Percentiles rank a stretch among this genome's conserved stretches.
Conservation (phyloP, 441 rosid species). For the Biscutella laevigata region DNA sequence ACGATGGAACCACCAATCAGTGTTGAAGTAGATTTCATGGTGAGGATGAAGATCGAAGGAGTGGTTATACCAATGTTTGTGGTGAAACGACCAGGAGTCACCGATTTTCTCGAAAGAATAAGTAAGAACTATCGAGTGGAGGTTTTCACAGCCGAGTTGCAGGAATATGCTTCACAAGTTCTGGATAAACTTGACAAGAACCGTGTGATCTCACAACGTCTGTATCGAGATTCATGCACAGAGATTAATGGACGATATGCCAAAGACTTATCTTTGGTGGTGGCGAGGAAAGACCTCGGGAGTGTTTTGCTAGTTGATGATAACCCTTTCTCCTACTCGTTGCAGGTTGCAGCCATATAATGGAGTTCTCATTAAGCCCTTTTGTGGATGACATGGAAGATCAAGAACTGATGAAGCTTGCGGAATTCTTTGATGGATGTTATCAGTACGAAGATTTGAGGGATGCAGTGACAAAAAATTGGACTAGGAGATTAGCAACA, state of each 20-base stretch:
- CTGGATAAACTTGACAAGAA: slow-evolving; percentile 52
- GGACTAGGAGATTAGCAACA: no score
- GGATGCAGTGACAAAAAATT: slow-evolving; percentile 57
- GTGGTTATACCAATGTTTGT: slow-evolving; percentile 52
- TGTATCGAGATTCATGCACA: slow-evolving; percentile 65
- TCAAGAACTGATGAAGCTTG: slow-evolving; percentile 48
- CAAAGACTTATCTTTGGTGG: slow-evolving; percentile 51
- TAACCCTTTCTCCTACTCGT: slow-evolving; percentile 62
- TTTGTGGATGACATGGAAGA: slow-evolving; percentile 53
- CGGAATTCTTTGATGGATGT: slow-evolving; percentile 43
- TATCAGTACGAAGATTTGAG: slow-evolving; percentile 55
- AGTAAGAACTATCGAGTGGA: slow-evolving; percentile 50
- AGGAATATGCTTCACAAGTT: slow-evolving; percentile 63
- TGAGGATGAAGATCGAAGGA: slow-evolving; percentile 56
- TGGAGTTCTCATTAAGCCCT: slow-evolving; percentile 57
- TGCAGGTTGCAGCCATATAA: slow-evolving; percentile 80
- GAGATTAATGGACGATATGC: slow-evolving; percentile 51
- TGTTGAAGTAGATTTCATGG: slow-evolving; percentile 44
- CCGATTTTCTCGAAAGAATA: slow-evolving; percentile 48
- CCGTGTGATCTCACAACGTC: slow-evolving; percentile 44
- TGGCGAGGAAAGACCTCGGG: slow-evolving; percentile 51
- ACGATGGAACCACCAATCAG: slow-evolving; percentile 51
- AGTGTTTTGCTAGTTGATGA: slow-evolving; percentile 70
- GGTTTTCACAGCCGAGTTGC: slow-evolving; percentile 80
- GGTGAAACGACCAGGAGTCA: slow-evolving; percentile 72